Evolutionary conservation across 495 filamentous ascomycete species (phyloP), one percentile per base, ranked within the genome.

Genomic region (Penicillium herquei): DNA sequence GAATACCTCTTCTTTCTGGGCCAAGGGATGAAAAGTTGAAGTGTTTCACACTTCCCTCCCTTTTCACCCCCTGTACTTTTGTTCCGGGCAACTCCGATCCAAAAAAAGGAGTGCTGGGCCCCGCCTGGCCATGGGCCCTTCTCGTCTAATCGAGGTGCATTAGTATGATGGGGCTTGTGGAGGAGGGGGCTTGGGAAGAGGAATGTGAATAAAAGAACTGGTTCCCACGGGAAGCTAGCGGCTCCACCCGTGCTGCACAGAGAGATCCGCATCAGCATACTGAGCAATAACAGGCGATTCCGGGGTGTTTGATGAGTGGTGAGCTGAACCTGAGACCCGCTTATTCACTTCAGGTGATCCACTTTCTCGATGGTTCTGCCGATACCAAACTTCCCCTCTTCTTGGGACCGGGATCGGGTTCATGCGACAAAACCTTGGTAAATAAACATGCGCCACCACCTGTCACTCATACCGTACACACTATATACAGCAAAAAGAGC

Each of bases 91-190:
- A 56, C 34, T 55, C 57, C 58, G 58, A 7, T 31, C 37, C 37
- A 18, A 32, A 40, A 33, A 30, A 39, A 46, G 17, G 39, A 30
- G 14, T 16, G 14, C 39, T 56, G 52, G 33, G 41, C 1, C 39
- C 14, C 48, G 43, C 30, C n/a, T 55, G 21, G 21, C 18, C 48
- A 26, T 49, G 43, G 13, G 18, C n/a, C n/a, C n/a, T 48, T 9
- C 41, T 47, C 16, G 37, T 59, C 41, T 59, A 8, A 39, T 56
- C 44, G 51, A 59, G 39, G 44, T 60, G 58, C 58, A 60, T 56
- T 60, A 60, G 53, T 14, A 51, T 35, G 37, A 60, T 49, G 58
- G 53, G 43, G 35, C 48, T 21, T 39, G 48, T 46, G 48, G 52
- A 39, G 52, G 32, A 17, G 39, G 31, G 13, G 34, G 34, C 8